These are phyloP conservation scores for Akanthomyces muscarius DNA, from an alignment of 2,329 filamentous ascomycete genomes.

Conservation along the genomic window DNA sequence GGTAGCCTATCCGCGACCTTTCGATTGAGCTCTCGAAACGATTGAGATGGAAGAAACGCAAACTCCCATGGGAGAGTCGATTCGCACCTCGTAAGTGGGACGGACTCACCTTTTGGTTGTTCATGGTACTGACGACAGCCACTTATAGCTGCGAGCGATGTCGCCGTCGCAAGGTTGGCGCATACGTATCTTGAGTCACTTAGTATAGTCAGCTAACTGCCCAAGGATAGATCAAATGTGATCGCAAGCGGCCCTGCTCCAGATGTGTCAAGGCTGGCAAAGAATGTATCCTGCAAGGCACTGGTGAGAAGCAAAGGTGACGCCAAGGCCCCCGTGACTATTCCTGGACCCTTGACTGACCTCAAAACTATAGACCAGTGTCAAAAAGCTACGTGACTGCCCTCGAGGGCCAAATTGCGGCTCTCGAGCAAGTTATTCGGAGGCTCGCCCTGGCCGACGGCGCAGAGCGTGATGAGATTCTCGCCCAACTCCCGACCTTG, in stretches of 20 bases:
- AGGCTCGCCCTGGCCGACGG: conserved; percentile 39
- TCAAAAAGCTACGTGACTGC: conserved; percentile 45
- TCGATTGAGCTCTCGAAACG: neutral
- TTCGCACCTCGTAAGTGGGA: conserved; percentile 34
- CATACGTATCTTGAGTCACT: neutral
- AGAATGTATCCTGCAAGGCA: conserved; percentile 38
- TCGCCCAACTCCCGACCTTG: conserved; percentile 33
- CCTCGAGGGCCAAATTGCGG: conserved; percentile 43
- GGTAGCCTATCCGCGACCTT: too few species aligned
- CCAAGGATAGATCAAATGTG: conserved; percentile 45
- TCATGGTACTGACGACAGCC: neutral
- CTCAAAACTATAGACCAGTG: conserved; percentile 34
- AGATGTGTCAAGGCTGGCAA: conserved; percentile 42
- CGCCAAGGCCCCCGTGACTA: neutral
- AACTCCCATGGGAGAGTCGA: conserved; percentile 33
- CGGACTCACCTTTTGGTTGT: neutral
- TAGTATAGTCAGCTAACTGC: conserved; percentile 24
- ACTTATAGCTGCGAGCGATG: conserved; percentile 39
- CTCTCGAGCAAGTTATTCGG: conserved; percentile 42
- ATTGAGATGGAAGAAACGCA: conserved; percentile 28
- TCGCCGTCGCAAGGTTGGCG: conserved; percentile 38
- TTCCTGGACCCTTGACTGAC: neutral
- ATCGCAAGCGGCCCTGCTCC: conserved; percentile 47
- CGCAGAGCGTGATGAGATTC: conserved; percentile 38
- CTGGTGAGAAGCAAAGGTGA: conserved; percentile 41